Base-by-base conservation (phyloP, 2,329 filamentous ascomycete species). In the Talaromyces sp. region DNA sequence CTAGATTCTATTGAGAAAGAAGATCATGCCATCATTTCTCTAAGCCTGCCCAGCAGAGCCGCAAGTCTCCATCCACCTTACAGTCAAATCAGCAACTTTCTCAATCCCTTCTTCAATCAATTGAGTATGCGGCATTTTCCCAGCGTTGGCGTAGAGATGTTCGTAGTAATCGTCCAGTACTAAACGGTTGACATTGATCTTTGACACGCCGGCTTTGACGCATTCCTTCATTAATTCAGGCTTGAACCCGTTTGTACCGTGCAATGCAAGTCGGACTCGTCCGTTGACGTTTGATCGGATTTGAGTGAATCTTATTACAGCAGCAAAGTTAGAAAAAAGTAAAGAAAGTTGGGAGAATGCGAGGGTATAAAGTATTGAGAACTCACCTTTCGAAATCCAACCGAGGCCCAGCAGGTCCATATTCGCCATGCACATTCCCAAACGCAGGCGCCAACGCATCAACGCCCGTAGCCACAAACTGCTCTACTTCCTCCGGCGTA, bases 81-180 rank as follows among this genome's bases (percentile, higher is more conserved):
- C 56, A 3, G 67, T 71, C 37, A 69, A 63, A 63, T 68, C 67
- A 42, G 67, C 64, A 46, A 72, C 70, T 50, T 69, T 67, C 37
- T 69, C 63, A 33, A 69, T 69, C 3, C 67, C 71, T 52, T 71
- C 66, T 52, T 73, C 71, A 56, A 73, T 70, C 42, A 74, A 63
- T 35, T 66, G 65, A 12, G 71, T 74, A 31, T 72, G 66, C 7
- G 64, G 63, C 57, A 68, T 61, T 18, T 64, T 69, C 5, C 48
- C 63, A 7, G 67, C 64, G 44, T 67, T 66, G 59, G 64, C 66
- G 44, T 68, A 65, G 28, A 68, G 39, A 44, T 67, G 63, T 33
- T 69, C 66, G 40, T 68, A 58, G 52, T 71, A 69, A 28, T 71
- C 46, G 12, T 58, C 63, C 52, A 64, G 25, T 35, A 59, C 52